Evolutionary conservation across 2,329 filamentous ascomycete species (phyloP), one percentile per base, ranked within the genome.

Genomic region (Hypoxylon rubiginosum): DNA sequence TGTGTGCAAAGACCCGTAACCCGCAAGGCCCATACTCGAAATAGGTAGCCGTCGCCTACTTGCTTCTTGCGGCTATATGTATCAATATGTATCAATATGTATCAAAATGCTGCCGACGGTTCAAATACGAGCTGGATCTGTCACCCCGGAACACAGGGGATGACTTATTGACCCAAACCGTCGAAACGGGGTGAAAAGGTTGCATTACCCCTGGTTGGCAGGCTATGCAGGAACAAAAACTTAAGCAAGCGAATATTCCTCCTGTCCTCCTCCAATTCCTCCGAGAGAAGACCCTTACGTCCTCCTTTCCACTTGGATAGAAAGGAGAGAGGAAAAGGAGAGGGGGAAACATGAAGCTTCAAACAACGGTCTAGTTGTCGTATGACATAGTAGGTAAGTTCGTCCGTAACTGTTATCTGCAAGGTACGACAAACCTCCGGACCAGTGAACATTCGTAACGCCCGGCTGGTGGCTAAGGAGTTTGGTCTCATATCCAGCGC

Each of bases 101-200:
- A n/a, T n/a, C 49, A 41, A 46, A 52, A 43, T 65, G 58, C 57
- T 62, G 32, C 64, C 60, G 65, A 64, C 49, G 46, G 48, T n/a
- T 58, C 58, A 41, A 68, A 71, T 71, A 71, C 69, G 69, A 71
- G 69, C 46, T 66, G 51, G 49, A 46, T 34, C 41, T 64, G 43
- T 49, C 34, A 58, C 61, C 51, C 64, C 46, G 59, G 54, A 49
- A 58, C 52, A 39, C 50, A 59, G 41, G 48, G 62, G 32, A 55
- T 26, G 30, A 48, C 49, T 51, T 30, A 17, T 53, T 50, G 46
- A 49, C 15, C 66, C 34, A 19, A 64, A 32, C 55, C 21, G 51
- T 63, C 55, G 30, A 28, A 46, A 63, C 43, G 36, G 54, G 51
- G 54, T 39, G 45, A 46, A 64, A 67, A 65, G 52, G 62, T 49